These are phyloP conservation scores for Pelargonium cotyledonis DNA, from an alignment of 441 rosid species.

Conservation along the genomic window DNA sequence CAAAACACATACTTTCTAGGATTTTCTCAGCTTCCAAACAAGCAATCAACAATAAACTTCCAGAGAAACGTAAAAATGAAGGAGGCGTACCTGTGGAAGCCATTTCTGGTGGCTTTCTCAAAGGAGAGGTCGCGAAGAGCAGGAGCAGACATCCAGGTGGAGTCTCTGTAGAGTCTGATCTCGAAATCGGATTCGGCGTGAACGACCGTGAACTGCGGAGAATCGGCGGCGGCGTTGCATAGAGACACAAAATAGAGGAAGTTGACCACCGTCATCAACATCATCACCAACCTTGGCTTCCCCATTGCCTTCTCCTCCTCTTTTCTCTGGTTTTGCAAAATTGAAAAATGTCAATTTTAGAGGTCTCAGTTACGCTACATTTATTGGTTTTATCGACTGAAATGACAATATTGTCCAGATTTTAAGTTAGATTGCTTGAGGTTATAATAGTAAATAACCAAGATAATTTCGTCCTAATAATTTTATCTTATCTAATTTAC, in stretches of 20 bases:
- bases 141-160: conserved; percentile 58
- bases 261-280: conserved; percentile 7
- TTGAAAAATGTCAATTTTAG: neutral
- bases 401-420: too few relatives aligned
- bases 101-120: conserved; percentile 47
- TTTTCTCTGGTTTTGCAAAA: neutral
- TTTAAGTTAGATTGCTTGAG: too few relatives aligned
- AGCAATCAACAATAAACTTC: neutral
- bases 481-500: too few relatives aligned
- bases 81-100: conserved; percentile 48
- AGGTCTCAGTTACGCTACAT: too few relatives aligned
- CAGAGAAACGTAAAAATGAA: neutral
- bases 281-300: conserved; percentile 16
- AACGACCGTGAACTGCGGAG: conserved; percentile 50
- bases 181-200: conserved; percentile 60
- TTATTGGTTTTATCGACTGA: too few relatives aligned
- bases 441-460: too few relatives aligned
- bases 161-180: conserved; percentile 40
- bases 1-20: neutral
- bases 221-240: conserved; percentile 30
- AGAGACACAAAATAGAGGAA: conserved; percentile 19
- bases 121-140: conserved; percentile 42
- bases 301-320: conserved; percentile 22
- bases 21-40: neutral
- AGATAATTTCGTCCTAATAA: too few relatives aligned